Evolutionary conservation across 371 early-diverging fungal genomes (phyloP), one percentile per base, ranked within the genome.

Genomic region (Mucor velutinosus): DNA sequence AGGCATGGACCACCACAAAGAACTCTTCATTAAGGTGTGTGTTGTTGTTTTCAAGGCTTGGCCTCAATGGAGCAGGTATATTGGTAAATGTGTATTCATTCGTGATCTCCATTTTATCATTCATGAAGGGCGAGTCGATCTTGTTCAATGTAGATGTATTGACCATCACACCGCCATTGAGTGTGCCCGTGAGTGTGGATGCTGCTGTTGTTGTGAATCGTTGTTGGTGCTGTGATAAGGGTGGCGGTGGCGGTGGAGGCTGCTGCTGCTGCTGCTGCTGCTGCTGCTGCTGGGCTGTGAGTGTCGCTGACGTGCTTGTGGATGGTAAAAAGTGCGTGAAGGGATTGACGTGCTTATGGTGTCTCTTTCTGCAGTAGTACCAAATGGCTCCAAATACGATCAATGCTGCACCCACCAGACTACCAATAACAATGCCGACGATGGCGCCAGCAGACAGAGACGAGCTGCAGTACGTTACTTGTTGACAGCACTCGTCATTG

Each of bases 1-100:
- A 88, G 19, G 79, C 72, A 60, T 82, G 82, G 15, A 77, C 53
- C 2, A 74, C 82, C 30, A 77, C 68, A 64, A 72, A 78, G 30
- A 77, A 80, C 19, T 73, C 71, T 51, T 76, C 74, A 17, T 53
- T 61, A 5, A 56, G 41, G n/a, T 45, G 43, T 21, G 51, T 51
- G 14, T 56, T 30, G 53, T 53, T 53, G 19, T 1, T 53, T 2
- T 56, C 56, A 10, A n/a, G 14, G 14, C 23, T 37, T 58, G 32
- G 4, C 23, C 6, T 35, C 12, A 32, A 5, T 21, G 33, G 12
- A 32, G 29, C 30, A 30, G 62, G 37, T 35, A 62, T 32, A 19
- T 33, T 35, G 8, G 58, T 49, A 7, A 47, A 12, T 23, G 58
- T 21, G 30, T 27, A 25, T 29, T 45, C 29, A 30, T 39, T 25